These are phyloP conservation scores for Acidiella bohemica DNA, from an alignment of 495 filamentous ascomycete genomes.

Conservation along the genomic window DNA sequence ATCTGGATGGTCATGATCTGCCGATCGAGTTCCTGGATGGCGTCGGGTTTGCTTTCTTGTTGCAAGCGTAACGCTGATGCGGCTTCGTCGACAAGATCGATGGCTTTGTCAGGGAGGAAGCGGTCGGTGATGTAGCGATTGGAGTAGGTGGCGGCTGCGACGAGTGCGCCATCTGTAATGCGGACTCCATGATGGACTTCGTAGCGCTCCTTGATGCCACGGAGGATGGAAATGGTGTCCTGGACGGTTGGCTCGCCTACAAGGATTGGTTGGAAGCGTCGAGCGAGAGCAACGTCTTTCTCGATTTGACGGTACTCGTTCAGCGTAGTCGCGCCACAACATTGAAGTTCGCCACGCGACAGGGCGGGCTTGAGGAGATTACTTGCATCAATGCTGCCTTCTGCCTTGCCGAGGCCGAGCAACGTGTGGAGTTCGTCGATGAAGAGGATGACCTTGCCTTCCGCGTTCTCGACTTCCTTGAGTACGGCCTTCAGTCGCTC, in stretches of 20 bases:
- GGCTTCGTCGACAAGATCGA: constrained; percentile 92
- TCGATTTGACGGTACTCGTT: constrained; percentile 87
- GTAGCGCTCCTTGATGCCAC: constrained; percentile 93
- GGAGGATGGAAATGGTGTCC: constrained; percentile 88
- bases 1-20: constrained; percentile 96
- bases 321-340: constrained; percentile 86
- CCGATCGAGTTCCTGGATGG: constrained; percentile 79
- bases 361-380: constrained; percentile 93
- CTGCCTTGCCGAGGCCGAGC: constrained; percentile 83
- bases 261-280: constrained; percentile 85
- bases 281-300: constrained; percentile 85
- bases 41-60: constrained; percentile 92
- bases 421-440: constrained; percentile 91
- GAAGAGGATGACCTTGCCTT: constrained; percentile 84
- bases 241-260: constrained; percentile 80
- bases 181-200: constrained; percentile 92
- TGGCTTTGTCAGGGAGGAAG: constrained; percentile 91
- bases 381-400: constrained; percentile 91
- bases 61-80: constrained; percentile 81
- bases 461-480: constrained; percentile 77
- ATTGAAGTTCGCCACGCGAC: constrained; percentile 82
- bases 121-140: constrained; percentile 96
- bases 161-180: constrained; percentile 83
- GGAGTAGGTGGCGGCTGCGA: constrained; percentile 80
- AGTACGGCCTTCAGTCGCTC: constrained; percentile 83